Evolutionary conservation across 768 basidiomycete species (phyloP).

Genomic region (Lentinula raphanica): DNA sequence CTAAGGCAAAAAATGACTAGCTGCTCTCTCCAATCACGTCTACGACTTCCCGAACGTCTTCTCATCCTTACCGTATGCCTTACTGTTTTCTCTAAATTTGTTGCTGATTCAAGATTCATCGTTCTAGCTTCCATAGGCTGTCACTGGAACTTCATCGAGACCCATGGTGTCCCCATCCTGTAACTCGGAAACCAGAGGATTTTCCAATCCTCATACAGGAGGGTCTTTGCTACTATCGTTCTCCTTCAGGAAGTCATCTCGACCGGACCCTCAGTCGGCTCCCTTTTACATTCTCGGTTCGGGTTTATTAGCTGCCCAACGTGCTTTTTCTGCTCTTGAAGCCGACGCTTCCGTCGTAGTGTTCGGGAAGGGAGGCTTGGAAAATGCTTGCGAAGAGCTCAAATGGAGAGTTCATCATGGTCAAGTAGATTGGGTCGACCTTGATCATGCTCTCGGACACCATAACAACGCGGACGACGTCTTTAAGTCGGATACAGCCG

Average conservation of each 20-base stretch:
- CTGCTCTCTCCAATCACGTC: too few species aligned
- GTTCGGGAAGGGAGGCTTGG: slow-evolving; percentile 45
- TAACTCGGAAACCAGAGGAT: slow-evolving; percentile 13
- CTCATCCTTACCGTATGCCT: too few species aligned
- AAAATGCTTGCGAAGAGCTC: slow-evolving; percentile 64
- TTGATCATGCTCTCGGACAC: slow-evolving; percentile 34
- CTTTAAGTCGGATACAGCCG: slow-evolving; percentile 14
- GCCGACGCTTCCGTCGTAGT: slow-evolving; percentile 70
- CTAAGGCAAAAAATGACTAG: not conserved
- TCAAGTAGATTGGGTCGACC: slow-evolving; percentile 57
- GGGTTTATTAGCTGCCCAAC: slow-evolving; percentile 74
- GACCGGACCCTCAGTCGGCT: not conserved
- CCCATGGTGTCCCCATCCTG: too few species aligned
- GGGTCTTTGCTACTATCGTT: slow-evolving; percentile 81
- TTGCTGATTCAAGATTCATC: too few species aligned
- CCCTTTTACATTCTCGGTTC: slow-evolving; percentile 69
- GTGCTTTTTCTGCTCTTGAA: slow-evolving; percentile 78
- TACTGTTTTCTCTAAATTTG: too few species aligned
- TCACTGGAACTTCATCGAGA: too few species aligned
- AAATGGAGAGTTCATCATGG: slow-evolving; percentile 51
- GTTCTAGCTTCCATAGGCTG: too few species aligned
- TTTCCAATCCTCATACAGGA: slow-evolving; percentile 44
- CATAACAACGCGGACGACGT: slow-evolving; percentile 24
- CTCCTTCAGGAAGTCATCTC: slow-evolving; percentile 34
- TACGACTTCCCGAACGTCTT: too few species aligned